Evolutionary conservation across 2,329 filamentous ascomycete genomes (phyloP), one percentile per base, ranked within the genome.

Genomic region (Macrophomina tecta): DNA sequence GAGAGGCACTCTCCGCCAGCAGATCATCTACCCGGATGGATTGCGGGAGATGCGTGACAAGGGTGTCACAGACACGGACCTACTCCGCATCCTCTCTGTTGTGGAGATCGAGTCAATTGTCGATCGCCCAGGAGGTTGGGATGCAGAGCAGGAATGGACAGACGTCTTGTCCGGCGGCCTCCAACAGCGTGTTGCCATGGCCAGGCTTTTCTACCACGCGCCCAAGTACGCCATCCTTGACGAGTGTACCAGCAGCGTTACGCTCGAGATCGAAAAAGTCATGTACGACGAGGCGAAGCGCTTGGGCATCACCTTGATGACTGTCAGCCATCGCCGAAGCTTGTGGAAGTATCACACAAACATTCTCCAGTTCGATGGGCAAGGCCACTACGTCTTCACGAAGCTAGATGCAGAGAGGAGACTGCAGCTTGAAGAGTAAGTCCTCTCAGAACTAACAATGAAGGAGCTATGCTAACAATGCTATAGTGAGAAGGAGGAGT

Each of bases 201-300:
- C 95, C 0, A 86, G 95, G 0, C 86, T 97, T 18, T 97, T 97
- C 80, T 98, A 98, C 80, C 94, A 98, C 80, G 86, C 89, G 9
- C 94, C 94, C 0, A 90, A 91, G 72, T 98, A 97, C 78, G 95
- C 95, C 11, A 99, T 99, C 71, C 84, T 99, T 45, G 95, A 99
- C 77, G 95, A 99, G 81, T 99, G 95, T 80, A 99, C 95, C 6
- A 94, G 90, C 66, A 93, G 89, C 63, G 93, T 99, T n/a, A 97
- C 96, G 16, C 85, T 97, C 34, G 94, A 98, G 72, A 93, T 94
- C 68, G 95, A 99, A 76, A 91, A 93, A 76, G 86, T 93, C 76
- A 98, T 99, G 93, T 99, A 99, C 79, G 94, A 97, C 73, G 94
- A 93, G 65, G 95, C 95, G 61, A 98, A 99, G 84, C 85, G 87